A percentile compares a stretch with the other conserved stretches of the same genome.
These are phyloP conservation scores for Plasmodium vivax DNA, from an alignment of 169 alveolate species.

Conservation along the genomic window DNA sequence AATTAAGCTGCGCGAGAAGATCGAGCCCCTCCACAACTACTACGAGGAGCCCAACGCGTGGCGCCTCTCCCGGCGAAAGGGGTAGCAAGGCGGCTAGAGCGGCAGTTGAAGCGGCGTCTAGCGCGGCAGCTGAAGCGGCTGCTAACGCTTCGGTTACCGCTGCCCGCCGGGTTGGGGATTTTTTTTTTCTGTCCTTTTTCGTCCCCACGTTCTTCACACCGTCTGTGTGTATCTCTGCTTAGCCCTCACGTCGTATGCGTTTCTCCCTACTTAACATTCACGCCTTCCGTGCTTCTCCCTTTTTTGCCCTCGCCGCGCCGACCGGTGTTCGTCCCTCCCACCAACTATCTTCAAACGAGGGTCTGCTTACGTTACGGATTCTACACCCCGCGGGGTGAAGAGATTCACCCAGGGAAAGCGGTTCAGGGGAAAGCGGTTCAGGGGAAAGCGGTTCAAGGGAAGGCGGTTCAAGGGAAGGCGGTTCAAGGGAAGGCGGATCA, in stretches of 20 bases:
- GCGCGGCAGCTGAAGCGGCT: too few species aligned
- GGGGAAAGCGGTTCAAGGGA: background rate
- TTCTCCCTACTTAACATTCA: background rate
- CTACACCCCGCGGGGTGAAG: background rate
- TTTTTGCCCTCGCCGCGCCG: background rate
- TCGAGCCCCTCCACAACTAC: slow-evolving; percentile 95
- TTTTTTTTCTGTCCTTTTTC: background rate
- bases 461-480: background rate
- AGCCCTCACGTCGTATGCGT: background rate
- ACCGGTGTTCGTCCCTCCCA: background rate
- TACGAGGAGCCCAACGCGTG: slow-evolving; percentile 98
- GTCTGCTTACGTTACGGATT: background rate
- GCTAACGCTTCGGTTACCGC: too few species aligned
- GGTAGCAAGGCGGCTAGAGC: slow-evolving; percentile 36
- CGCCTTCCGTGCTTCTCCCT: background rate
- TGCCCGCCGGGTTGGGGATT: background rate
- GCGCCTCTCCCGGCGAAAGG: slow-evolving; percentile 96
- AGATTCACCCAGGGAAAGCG: background rate
- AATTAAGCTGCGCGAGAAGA: slow-evolving; percentile 93
- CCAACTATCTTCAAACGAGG: background rate
- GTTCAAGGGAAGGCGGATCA: background rate
- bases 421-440: background rate
- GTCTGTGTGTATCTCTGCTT: background rate
- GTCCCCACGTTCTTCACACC: background rate
- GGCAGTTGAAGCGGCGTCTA: too few species aligned